Evolutionary conservation across 164 flowering plant genomes (phyloP).

Genomic region (Nelumbo lutea): DNA sequence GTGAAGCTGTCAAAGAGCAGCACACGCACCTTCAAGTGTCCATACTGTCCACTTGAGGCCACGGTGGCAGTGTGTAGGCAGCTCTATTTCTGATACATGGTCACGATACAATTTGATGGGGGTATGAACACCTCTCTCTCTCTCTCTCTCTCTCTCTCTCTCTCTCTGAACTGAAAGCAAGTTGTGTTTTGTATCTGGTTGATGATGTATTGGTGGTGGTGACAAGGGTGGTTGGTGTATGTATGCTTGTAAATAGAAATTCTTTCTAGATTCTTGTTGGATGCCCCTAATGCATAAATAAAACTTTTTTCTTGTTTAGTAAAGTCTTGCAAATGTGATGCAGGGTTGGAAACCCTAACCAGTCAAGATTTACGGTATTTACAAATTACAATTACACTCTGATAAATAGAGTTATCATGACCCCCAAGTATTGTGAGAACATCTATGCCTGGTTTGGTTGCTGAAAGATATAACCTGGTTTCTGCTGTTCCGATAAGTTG

Average conservation of each 20-base stretch:
- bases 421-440: too few species aligned
- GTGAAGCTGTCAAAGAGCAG: constrained; percentile 63
- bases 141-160: constrained; percentile 4
- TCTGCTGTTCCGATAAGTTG: too few species aligned
- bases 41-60: constrained; percentile 67
- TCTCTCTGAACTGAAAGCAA: constrained; percentile 2
- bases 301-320: neutral
- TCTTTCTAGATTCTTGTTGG: constrained; percentile 20
- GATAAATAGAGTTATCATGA: too few species aligned
- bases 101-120: neutral
- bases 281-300: neutral
- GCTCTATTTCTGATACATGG: constrained; percentile 44
- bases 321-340: too few species aligned
- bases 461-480: too few species aligned
- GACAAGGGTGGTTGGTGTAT: neutral
- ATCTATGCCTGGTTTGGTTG: too few species aligned
- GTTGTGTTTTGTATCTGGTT: constrained; percentile 6
- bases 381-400: too few species aligned
- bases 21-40: constrained; percentile 74
- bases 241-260: constrained; percentile 29
- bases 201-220: neutral
- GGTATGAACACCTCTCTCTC: constrained; percentile 3
- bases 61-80: constrained; percentile 51
- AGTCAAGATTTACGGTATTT: too few species aligned
- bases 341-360: too few species aligned